A percentile compares a stretch with the other conserved stretches of the same genome.
These are phyloP conservation scores for Pseudonitzschia pungens DNA, from an alignment of 108 stramenopile species.

Conservation along the genomic window DNA sequence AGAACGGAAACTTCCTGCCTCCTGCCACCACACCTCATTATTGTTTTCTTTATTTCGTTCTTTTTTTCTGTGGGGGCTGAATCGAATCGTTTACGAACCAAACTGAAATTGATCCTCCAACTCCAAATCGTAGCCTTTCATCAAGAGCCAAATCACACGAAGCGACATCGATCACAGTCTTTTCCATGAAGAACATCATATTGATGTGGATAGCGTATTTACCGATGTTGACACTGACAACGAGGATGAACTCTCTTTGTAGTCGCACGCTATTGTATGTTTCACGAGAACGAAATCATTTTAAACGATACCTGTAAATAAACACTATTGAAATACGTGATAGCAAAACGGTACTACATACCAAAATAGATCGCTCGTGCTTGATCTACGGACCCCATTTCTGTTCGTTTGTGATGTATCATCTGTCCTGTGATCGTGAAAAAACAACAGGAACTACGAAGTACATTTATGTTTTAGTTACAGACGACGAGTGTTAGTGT, in stretches of 20 bases:
- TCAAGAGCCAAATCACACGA: constrained; percentile 58
- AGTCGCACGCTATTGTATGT: not conserved
- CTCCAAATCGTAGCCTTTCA: constrained; percentile 32
- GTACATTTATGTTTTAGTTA: no score
- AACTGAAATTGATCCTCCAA: not conserved
- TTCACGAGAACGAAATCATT: no score
- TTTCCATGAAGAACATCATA: constrained; percentile 34
- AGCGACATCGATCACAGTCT: constrained; percentile 55
- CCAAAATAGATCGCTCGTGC: no score
- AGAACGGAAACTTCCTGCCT: not conserved
- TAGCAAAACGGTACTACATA: no score
- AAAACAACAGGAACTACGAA: no score
- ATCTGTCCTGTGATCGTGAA: no score
- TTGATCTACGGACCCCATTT: no score
- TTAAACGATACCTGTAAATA: no score
- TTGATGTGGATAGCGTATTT: constrained; percentile 8
- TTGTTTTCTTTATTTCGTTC: not conserved
- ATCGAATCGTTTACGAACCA: not conserved
- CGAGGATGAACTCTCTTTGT: constrained; percentile 6
- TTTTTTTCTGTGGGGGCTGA: not conserved
- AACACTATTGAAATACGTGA: no score
- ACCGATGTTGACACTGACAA: constrained; percentile 11
- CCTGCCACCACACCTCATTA: not conserved
- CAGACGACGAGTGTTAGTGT: no score
- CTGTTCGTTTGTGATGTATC: no score